phyloP scores from a whole-genome alignment of 139 green algal species.

The Coelastrella sp. region DNA sequence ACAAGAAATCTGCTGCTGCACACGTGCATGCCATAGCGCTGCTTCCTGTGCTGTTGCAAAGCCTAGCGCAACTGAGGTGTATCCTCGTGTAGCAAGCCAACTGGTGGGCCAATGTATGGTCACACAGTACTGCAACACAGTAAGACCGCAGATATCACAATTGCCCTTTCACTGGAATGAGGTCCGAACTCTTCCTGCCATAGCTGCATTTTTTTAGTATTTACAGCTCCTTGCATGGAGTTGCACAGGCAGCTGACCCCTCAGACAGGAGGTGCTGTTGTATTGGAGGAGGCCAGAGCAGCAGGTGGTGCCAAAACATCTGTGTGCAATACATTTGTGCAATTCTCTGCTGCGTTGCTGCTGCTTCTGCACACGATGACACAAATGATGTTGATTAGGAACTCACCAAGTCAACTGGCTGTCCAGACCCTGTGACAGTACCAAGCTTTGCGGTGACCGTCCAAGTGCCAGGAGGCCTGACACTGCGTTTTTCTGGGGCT shows the following conservation, averaged over 20 bases:
- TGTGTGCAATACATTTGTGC: too few species aligned
- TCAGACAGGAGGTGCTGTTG: too few species aligned
- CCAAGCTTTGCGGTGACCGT: constrained; percentile 34
- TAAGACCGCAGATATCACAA: neutral
- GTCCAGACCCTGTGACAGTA: constrained; percentile 41
- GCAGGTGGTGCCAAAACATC: too few species aligned
- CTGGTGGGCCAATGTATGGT: constrained; percentile 59
- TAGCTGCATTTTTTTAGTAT: too few species aligned
- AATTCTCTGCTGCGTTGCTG: too few species aligned
- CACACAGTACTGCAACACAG: constrained; percentile 58
- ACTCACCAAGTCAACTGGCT: constrained; percentile 59
- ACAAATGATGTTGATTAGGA: too few species aligned
- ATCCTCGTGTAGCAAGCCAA: constrained; percentile 61
- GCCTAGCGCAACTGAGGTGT: constrained; percentile 61
- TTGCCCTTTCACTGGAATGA: too few species aligned
- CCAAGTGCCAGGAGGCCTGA: constrained; percentile 34
- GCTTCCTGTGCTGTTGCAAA: constrained; percentile 40
- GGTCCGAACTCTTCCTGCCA: too few species aligned
- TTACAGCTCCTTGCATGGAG: too few species aligned
- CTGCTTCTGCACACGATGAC: too few species aligned
- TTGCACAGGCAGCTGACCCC: too few species aligned
- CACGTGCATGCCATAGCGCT: constrained; percentile 24
- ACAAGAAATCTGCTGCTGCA: constrained; percentile 29
- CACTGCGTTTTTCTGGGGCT: neutral
- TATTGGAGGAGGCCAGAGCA: too few species aligned